Evolutionary conservation across 345 rosid species (phyloP).

Genomic region (Euphorbia lathyris): DNA sequence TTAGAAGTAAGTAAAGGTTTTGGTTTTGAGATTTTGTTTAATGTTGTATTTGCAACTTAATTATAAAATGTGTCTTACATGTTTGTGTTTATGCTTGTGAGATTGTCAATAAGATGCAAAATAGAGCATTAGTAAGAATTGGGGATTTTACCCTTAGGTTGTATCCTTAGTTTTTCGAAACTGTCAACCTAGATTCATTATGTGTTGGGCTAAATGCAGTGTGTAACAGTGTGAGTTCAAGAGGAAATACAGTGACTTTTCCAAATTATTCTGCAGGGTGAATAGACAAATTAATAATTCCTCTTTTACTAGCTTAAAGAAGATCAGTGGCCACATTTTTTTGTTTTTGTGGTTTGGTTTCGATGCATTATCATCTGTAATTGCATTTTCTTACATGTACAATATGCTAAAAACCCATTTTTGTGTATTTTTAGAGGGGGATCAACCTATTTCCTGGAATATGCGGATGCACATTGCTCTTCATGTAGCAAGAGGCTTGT

Average conservation of each 20-base stretch:
- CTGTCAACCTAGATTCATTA: not conserved
- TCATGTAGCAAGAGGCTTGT: conserved; percentile 52
- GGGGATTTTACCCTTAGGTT: not conserved
- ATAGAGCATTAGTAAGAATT: not conserved
- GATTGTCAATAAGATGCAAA: not conserved
- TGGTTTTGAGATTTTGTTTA: not conserved
- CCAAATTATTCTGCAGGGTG: too few relatives aligned
- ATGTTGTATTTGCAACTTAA: not conserved
- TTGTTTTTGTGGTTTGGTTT: not conserved
- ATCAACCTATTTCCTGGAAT: conserved; percentile 55
- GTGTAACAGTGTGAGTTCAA: not conserved
- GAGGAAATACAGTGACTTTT: not conserved
- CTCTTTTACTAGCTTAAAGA: too few relatives aligned
- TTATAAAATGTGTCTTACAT: not conserved
- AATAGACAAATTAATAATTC: too few relatives aligned
- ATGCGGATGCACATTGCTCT: conserved; percentile 49
- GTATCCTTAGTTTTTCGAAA: too few relatives aligned
- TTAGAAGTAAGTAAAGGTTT: conserved; percentile 55
- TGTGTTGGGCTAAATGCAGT: not conserved
- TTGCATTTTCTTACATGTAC: not conserved
- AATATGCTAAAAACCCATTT: not conserved
- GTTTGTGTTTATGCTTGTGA: not conserved
- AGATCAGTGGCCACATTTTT: not conserved
- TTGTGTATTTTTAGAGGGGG: conserved; percentile 40
- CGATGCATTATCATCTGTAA: not conserved